Evolutionary conservation across 352 stramenopile genomes (phyloP), one percentile per base, ranked within the genome.

Genomic region (Phytophthora ramorum): DNA sequence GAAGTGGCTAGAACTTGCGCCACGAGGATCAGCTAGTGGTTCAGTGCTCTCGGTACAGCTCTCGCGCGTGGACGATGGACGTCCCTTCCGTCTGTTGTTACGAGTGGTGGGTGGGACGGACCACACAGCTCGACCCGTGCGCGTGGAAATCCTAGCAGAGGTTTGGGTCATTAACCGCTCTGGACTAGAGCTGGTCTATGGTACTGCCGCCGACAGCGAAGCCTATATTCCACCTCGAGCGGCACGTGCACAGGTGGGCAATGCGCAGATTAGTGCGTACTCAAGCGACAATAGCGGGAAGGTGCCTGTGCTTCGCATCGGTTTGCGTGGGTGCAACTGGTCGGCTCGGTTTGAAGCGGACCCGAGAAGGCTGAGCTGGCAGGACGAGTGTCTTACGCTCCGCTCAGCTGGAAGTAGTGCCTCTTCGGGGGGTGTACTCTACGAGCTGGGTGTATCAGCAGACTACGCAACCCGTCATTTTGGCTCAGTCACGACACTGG

Each of bases 101-200:
- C 83, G 88, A 12, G 73, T 95, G 3, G 44, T 81, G 3, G 71
- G 66, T 3, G 62, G 62, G 8, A 63, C 59, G 12, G 58, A 76
- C 5, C 38, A 64, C 52, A 43, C 63, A 2, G 66, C 71, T 46
- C 62, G 62, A 24, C 67, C 71, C 48, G 62, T 79, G 28, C 63
- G 58, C n/a, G 62, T 79, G 32, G 71, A 79, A 34, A 58, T 79
- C 30, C 22, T 79, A 26, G 82, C 87, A 2, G 81, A 93, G 28
- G 69, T 94, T 9, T 96, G 87, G 87, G 75, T 94, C 46, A 83
- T 96, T 63, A 96, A 96, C 52, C 83, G 85, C 12, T 93, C 87
- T 0, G 87, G 86, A 0, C 49, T 94, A 14, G 83, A 93, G 13
- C 65, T 96, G 8, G 64, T 92, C 0, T 93, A 87, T 43, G 87